Evolutionary conservation across 306 rosid species (phyloP), one percentile per base, ranked within the genome.

Genomic region (Boehmeria nivea): DNA sequence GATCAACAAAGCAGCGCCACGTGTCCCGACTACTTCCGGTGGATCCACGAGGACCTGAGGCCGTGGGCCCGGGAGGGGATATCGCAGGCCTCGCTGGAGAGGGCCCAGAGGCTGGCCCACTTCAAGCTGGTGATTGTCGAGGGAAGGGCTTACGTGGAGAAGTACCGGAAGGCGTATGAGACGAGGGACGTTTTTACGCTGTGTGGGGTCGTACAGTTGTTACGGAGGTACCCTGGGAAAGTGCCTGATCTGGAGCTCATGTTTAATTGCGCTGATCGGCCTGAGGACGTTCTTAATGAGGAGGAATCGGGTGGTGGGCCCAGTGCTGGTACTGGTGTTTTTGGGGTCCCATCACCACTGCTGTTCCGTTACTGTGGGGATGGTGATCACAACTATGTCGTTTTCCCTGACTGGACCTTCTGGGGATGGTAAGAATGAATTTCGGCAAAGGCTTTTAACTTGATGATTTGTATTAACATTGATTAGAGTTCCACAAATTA

Each of bases 361-460:
- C 43, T 86, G 14, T 86, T 86, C 53, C 78, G 91, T 0, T 81
- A 80, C 6, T 86, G 95, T 50, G 82, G 75, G 0, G 66, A 73
- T 51, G 80, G 83, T 51, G 59, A 27, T 22, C 60, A 83, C 2
- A 9, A 80, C 57, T 90, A 86, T 25, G 53, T 86, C 25, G 82
- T 76, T 22, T 86, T 86, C 40, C 95, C 95, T 20, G 95, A 86
- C 72, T 83, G 95, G 95, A 83, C 88, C 31, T 83, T 73, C 6
- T 83, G 91, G 95, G 95, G 95, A 57, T 86, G 95, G 95, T 86
- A 65, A 60, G 67, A n/a, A n/a, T n/a, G n/a, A n/a, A n/a, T n/a
- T n/a, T n/a, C n/a, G n/a, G n/a, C n/a, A n/a, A n/a, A n/a, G n/a
- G n/a, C n/a, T n/a, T n/a, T n/a, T n/a, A n/a, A n/a, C n/a, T n/a